A percentile compares a stretch with the other conserved stretches of the same genome.
Evolutionary conservation across 805 yeast species (phyloP).

Genomic region (Cyberlindnera sargentensis): DNA sequence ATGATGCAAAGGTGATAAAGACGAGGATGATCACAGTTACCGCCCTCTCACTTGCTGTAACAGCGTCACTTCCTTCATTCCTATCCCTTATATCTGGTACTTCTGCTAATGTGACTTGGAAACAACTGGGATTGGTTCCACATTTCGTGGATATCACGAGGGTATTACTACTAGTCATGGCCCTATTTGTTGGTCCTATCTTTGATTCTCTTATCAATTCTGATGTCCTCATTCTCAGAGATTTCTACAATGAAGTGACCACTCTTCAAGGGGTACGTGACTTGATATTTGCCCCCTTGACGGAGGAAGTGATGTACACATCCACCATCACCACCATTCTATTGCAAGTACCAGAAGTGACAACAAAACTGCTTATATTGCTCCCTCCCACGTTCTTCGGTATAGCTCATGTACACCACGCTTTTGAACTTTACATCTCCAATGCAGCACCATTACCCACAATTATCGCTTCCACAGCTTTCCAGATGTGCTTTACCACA

Average conservation of each 20-base stretch:
- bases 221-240: slow-evolving; percentile 5
- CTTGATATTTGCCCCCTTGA: slow-evolving; percentile 62
- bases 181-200: slow-evolving; percentile 45
- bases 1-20: slow-evolving; percentile 36
- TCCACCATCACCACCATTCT: slow-evolving; percentile 32
- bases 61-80: slow-evolving; percentile 5
- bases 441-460: slow-evolving; percentile 19
- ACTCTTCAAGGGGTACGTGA: slow-evolving; percentile 44
- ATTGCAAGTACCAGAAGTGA: slow-evolving; percentile 19
- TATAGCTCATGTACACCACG: slow-evolving; percentile 76
- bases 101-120: slow-evolving; percentile 5
- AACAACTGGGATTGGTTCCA: slow-evolving; percentile 30
- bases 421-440: slow-evolving; percentile 35
- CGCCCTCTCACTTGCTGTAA: slow-evolving; percentile 3
- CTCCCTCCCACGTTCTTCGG: slow-evolving; percentile 65
- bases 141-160: slow-evolving; percentile 24
- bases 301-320: slow-evolving; percentile 73
- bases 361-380: slow-evolving; percentile 22
- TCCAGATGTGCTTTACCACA: slow-evolving; percentile 61
- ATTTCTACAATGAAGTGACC: slow-evolving; percentile 17
- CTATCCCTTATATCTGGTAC: slow-evolving; percentile 6
- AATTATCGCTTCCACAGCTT: slow-evolving; percentile 31
- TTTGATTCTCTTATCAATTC: slow-evolving; percentile 26
- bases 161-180: slow-evolving; percentile 26
- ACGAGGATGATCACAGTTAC: slow-evolving; percentile 34